These are phyloP conservation scores for Phytophthora sp. DNA, from an alignment of 352 stramenopile species.

Conservation along the genomic window DNA sequence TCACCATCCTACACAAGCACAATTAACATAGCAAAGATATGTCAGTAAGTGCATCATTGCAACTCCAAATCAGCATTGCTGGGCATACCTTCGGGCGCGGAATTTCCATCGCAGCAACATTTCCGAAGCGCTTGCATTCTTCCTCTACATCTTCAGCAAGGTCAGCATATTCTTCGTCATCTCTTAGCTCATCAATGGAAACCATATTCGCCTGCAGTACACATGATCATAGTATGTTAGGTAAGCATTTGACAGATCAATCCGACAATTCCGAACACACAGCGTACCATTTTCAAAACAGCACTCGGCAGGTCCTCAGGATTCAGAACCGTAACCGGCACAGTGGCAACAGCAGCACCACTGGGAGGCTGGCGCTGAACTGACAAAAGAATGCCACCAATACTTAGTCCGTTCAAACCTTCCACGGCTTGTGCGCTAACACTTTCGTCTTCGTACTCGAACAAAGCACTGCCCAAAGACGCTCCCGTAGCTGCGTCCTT, in stretches of 20 bases:
- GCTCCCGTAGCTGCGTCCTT: conserved; percentile 53
- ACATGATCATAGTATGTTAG: neutral
- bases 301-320: conserved; percentile 49
- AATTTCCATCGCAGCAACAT: conserved; percentile 73
- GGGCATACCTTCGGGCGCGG: conserved; percentile 76
- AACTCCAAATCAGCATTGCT: neutral
- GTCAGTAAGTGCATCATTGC: neutral
- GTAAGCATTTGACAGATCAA: neutral
- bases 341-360: conserved; percentile 5
- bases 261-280: neutral
- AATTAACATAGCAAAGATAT: neutral
- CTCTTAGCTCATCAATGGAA: conserved; percentile 78
- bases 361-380: conserved; percentile 60
- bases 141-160: conserved; percentile 90
- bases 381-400: conserved; percentile 69
- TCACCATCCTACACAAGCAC: conserved; percentile 54
- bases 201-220: conserved; percentile 81
- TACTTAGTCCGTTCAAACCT: conserved; percentile 79
- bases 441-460: conserved; percentile 76
- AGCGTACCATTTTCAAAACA: conserved; percentile 78
- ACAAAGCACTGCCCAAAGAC: conserved; percentile 75
- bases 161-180: conserved; percentile 89
- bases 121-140: conserved; percentile 89
- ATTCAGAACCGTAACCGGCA: conserved; percentile 6
- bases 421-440: conserved; percentile 67